Conservation (phyloP, 2,329 filamentous ascomycete genomes). For the Monilinia fructicola region DNA sequence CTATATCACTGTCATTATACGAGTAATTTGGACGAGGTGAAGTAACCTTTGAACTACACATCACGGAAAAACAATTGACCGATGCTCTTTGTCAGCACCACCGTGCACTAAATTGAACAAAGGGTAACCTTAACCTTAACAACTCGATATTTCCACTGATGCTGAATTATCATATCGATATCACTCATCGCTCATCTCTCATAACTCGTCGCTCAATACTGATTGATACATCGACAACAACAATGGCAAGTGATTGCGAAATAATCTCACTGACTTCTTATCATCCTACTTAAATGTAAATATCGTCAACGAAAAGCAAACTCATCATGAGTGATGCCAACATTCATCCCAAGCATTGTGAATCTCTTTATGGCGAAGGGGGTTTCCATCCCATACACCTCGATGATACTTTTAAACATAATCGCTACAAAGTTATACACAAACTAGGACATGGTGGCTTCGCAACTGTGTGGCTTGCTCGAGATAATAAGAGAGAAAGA, state of each 20-base stretch:
- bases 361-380: constrained; percentile 35
- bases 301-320: too few species aligned
- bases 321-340: background rate
- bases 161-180: background rate
- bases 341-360: background rate
- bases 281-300: background rate
- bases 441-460: constrained; percentile 49
- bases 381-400: constrained; percentile 48
- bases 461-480: constrained; percentile 49
- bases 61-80: constrained; percentile 9
- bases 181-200: too few species aligned
- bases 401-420: constrained; percentile 46
- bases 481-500: constrained; percentile 32
- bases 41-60: background rate
- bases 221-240: background rate
- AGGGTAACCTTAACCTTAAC: background rate
- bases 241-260: background rate
- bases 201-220: background rate
- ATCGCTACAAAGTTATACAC: constrained; percentile 46
- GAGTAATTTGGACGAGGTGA: background rate
- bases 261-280: background rate
- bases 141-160: too few species aligned
- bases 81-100: background rate
- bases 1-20: background rate
- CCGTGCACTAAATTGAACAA: background rate